Evolutionary conservation across 2,329 filamentous ascomycete genomes (phyloP).

Genomic region (Clonostachys byssicola): DNA sequence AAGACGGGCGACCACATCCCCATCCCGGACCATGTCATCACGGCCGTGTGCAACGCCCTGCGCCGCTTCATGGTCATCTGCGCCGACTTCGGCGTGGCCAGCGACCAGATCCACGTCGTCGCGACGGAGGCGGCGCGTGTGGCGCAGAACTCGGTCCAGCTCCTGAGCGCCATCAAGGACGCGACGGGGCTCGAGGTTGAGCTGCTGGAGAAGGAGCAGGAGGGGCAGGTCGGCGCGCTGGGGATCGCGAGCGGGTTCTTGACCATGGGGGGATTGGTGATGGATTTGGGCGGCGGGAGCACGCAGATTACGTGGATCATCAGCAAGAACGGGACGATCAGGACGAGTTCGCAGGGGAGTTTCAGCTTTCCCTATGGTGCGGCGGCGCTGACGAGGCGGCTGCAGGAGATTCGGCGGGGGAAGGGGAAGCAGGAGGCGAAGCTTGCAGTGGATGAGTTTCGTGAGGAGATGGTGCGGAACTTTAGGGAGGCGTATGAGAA

Average conservation of each 20-base stretch:
- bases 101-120: conserved; percentile 18
- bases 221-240: conserved; percentile 61
- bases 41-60: conserved; percentile 15
- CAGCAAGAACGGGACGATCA: conserved; percentile 40
- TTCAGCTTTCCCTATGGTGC: conserved; percentile 69
- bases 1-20: conserved; percentile 21
- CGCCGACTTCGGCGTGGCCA: conserved; percentile 14
- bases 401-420: conserved; percentile 36
- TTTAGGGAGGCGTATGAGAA: conserved; percentile 45
- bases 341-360: conserved; percentile 47
- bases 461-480: conserved; percentile 44
- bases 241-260: conserved; percentile 63
- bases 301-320: conserved; percentile 68
- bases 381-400: conserved; percentile 55
- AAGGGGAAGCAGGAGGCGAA: conserved; percentile 31
- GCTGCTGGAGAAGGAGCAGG: conserved; percentile 61
- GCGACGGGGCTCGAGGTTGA: conserved; percentile 56
- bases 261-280: conserved; percentile 59
- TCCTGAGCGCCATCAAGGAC: conserved; percentile 36
- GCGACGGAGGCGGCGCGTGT: conserved; percentile 23
- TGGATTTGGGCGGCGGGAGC: conserved; percentile 69
- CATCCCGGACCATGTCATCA: conserved; percentile 18
- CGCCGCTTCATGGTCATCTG: conserved; percentile 19
- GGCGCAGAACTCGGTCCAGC: conserved; percentile 19
- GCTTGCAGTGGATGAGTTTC: conserved; percentile 36